Evolutionary conservation across 2,329 filamentous ascomycete species (phyloP), one percentile per base, ranked within the genome.

Genomic region (Lasiodiplodia citricola): DNA sequence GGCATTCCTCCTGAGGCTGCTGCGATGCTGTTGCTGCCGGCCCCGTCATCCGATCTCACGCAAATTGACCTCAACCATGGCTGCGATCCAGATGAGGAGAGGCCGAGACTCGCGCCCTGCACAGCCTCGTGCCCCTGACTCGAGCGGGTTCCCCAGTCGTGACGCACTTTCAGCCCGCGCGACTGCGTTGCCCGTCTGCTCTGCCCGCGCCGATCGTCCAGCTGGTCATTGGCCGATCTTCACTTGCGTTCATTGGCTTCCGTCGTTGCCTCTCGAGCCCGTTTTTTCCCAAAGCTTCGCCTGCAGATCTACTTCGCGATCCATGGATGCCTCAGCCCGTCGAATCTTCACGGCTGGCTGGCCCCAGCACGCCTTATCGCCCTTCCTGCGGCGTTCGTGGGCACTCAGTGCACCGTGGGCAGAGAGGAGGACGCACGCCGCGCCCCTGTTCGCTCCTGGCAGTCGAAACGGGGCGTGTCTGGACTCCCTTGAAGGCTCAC

Each of bases 391-490:
- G 66, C 52, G 54, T 50, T 65, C 41, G 51, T 47, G 56, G 66
- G 44, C 35, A 38, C 63, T 35, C 37, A 50, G 4, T 41, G 52
- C 52, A 41, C 25, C 51, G 44, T 51, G 14, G 35, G 52, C 28
- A 25, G 16, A 67, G 57, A 68, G 50, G 50, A 47, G 55, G 50
- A 56, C 57, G 47, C 47, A 68, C 56, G 51, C 51, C 57, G 38
- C 66, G 56, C 65, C 31, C 54, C 50, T 37, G 41, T 31, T 6
- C 65, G 38, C 65, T 67, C 63, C 63, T 65, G 50, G 47, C 31
- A 18, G 64, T 63, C 64, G 65, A 60, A 60, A 67, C 55, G 31
- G 65, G 52, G 52, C 65, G 58, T 67, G 65, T 67, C 65, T 67
- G 65, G 54, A 58, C 54, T 58, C 47, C 35, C 31, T 57, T 28